Percentiles rank a stretch among this genome's conserved stretches.
phyloP scores from a whole-genome alignment of 2,329 filamentous ascomycete genomes.

The Trichothecium roseum region DNA sequence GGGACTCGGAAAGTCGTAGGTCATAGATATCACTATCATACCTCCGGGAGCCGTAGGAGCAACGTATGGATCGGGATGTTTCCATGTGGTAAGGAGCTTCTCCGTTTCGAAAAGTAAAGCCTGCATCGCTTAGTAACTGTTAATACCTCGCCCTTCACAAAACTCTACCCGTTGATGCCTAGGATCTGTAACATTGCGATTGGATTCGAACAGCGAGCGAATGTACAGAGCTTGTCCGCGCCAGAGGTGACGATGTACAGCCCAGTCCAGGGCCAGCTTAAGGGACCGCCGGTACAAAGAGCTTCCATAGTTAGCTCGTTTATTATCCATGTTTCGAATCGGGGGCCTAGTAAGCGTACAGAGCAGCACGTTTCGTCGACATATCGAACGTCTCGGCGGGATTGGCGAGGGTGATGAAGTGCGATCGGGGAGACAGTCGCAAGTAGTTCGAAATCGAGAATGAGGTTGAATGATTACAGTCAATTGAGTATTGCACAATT shows the following conservation, averaged over 20 bases:
- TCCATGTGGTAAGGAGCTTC: constrained; percentile 82
- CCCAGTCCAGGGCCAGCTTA: constrained; percentile 92
- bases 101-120: constrained; percentile 80
- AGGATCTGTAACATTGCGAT: constrained; percentile 73
- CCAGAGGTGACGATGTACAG: constrained; percentile 87
- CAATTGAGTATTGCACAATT: too few relatives aligned
- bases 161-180: constrained; percentile 69
- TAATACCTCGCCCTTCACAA: neutral
- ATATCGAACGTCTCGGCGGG: too few relatives aligned
- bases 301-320: constrained; percentile 21
- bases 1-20: neutral
- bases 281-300: constrained; percentile 85
- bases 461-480: too few relatives aligned
- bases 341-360: too few relatives aligned
- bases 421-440: too few relatives aligned
- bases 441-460: too few relatives aligned
- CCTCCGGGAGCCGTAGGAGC: constrained; percentile 89
- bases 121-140: constrained; percentile 31
- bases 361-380: too few relatives aligned
- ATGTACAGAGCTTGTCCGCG: constrained; percentile 95
- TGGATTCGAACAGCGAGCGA: constrained; percentile 87
- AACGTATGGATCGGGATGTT: constrained; percentile 90
- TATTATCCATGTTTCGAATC: neutral
- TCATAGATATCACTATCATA: constrained; percentile 28
- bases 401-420: too few relatives aligned